Percentiles rank a stretch among this genome's conserved stretches.
Conservation (phyloP, 192 early-diverging fungal species). For the Backusella australiensis region DNA sequence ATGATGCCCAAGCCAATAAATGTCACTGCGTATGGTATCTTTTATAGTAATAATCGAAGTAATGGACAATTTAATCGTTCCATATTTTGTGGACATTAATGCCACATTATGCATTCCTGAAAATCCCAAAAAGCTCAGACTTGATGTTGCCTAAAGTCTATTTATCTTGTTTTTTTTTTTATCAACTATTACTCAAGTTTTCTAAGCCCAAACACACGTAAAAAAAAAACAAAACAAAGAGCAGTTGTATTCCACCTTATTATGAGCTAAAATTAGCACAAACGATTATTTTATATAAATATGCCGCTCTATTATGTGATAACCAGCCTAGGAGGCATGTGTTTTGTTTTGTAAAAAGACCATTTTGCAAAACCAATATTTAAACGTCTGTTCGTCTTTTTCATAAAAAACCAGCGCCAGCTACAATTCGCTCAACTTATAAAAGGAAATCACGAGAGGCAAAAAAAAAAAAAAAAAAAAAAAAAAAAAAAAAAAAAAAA, state of each 20-base stretch:
- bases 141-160: not conserved
- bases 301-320: no score
- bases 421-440: not conserved
- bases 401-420: no score
- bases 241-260: not conserved
- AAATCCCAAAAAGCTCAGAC: not conserved
- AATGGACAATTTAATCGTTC: not conserved
- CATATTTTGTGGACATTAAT: not conserved
- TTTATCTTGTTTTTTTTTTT: not conserved
- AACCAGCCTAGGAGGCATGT: no score
- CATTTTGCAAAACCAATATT: not conserved
- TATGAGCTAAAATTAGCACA: not conserved
- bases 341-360: no score
- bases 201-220: not conserved
- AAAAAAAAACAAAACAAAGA: not conserved
- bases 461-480: not conserved
- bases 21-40: not conserved
- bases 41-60: not conserved
- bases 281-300: no score
- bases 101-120: not conserved
- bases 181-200: not conserved
- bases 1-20: not conserved
- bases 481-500: no score
- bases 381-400: no score
- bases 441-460: not conserved